Evolutionary conservation across 202 grass and related monocot genomes (phyloP).

Genomic region (Zoysia matrella): DNA sequence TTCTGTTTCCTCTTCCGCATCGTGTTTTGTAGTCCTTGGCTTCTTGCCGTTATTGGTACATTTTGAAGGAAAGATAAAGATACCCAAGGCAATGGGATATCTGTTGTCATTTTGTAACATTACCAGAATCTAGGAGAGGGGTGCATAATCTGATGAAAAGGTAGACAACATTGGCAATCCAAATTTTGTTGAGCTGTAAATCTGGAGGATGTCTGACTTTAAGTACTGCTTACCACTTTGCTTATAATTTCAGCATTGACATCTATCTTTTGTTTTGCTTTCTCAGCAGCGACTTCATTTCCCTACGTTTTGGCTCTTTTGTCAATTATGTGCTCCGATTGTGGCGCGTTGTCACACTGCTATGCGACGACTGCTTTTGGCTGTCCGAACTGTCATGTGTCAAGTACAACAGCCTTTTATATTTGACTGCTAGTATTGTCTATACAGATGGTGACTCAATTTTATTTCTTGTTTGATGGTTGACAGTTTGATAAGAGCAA

Average conservation of each 20-base stretch:
- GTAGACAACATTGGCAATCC: constrained; percentile 33
- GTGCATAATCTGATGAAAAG: constrained; percentile 48
- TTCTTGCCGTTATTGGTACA: constrained; percentile 33
- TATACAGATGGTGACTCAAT: no score
- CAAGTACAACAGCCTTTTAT: no score
- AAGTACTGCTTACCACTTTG: neutral
- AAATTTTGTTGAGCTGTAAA: constrained; percentile 20
- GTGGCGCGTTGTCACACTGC: neutral
- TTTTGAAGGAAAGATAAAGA: constrained; percentile 40
- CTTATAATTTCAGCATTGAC: neutral
- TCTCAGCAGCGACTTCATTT: neutral
- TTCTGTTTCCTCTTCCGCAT: constrained; percentile 51
- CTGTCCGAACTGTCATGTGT: neutral
- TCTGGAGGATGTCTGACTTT: constrained; percentile 12
- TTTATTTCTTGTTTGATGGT: no score
- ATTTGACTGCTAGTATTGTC: no score
- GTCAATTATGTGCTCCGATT: neutral
- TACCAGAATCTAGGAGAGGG: constrained; percentile 40
- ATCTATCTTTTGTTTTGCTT: neutral
- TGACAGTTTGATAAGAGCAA: no score
- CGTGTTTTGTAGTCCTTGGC: constrained; percentile 45
- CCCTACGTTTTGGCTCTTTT: no score
- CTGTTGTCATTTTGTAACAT: constrained; percentile 57
- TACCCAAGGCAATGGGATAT: constrained; percentile 19
- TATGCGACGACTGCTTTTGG: neutral